These are phyloP conservation scores for Epichloe glyceriae DNA, from an alignment of 2,329 filamentous ascomycete species.

Conservation along the genomic window DNA sequence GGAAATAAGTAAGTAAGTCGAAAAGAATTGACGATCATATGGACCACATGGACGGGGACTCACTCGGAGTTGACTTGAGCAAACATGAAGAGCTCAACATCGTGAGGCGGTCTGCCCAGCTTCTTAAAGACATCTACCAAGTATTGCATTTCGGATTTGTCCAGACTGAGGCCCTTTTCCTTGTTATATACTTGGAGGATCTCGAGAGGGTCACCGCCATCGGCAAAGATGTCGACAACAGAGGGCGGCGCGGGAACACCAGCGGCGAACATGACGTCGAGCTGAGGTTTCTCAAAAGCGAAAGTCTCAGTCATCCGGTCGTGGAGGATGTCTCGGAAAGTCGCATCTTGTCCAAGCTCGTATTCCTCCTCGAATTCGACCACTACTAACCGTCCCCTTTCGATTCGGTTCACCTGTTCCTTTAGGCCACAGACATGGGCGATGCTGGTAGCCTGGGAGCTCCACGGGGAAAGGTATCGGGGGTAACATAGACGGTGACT, in stretches of 20 bases:
- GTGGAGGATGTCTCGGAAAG: conserved; percentile 60
- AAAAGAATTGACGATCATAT: not conserved
- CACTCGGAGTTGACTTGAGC: conserved; percentile 93
- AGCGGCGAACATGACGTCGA: conserved; percentile 69
- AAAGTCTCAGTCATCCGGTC: conserved; percentile 95
- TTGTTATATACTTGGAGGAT: conserved; percentile 75
- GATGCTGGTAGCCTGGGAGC: conserved; percentile 89
- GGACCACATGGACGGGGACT: not conserved
- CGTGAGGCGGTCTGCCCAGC: conserved; percentile 53
- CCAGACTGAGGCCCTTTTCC: conserved; percentile 71
- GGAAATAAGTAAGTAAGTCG: not conserved
- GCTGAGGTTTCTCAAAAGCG: conserved; percentile 50
- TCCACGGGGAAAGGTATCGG: conserved; percentile 94
- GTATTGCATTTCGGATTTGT: conserved; percentile 83
- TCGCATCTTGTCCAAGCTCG: conserved; percentile 32
- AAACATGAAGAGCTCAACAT: conserved; percentile 98
- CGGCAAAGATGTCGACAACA: conserved; percentile 60
- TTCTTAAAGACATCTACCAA: conserved; percentile 50
- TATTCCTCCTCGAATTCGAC: conserved; percentile 42
- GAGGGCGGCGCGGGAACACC: conserved; percentile 48
- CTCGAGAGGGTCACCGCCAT: conserved; percentile 51
- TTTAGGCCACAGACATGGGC: conserved; percentile 80
- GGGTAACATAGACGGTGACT: conserved; percentile 58
- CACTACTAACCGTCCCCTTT: conserved; percentile 71
- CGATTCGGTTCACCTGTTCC: conserved; percentile 59